These are phyloP conservation scores for Fusarium mangiferae DNA, from an alignment of 2,329 filamentous ascomycete genomes.

Conservation along the genomic window DNA sequence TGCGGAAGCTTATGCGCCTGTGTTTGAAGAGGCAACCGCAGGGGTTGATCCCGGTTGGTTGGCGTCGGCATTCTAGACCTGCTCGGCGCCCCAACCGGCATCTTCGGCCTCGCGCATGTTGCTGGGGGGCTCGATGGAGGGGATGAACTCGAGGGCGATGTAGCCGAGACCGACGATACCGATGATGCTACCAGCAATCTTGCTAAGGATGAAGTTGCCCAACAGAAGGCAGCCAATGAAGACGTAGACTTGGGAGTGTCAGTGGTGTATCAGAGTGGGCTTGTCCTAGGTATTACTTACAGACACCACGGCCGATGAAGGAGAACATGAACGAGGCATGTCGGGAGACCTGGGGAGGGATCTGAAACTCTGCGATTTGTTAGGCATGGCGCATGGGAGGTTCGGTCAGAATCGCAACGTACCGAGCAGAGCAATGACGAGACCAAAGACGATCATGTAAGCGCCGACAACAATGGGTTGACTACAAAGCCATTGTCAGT, in stretches of 20 bases:
- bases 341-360: constrained; percentile 89
- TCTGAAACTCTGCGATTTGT: constrained; percentile 79
- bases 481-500: constrained; percentile 36
- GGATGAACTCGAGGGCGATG: constrained; percentile 77
- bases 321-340: constrained; percentile 99
- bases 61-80: constrained; percentile 64
- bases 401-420: constrained; percentile 32
- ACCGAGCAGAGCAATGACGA: constrained; percentile 76
- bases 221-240: constrained; percentile 91
- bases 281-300: constrained; percentile 65
- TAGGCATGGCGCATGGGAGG: constrained; percentile 21
- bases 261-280: neutral
- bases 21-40: constrained; percentile 3
- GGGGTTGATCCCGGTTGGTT: neutral
- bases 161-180: constrained; percentile 84
- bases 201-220: constrained; percentile 71
- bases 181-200: constrained; percentile 81
- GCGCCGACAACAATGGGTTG: constrained; percentile 76
- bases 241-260: constrained; percentile 79
- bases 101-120: constrained; percentile 82
- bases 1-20: constrained; percentile 15
- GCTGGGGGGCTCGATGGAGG: constrained; percentile 80
- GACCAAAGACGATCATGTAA: constrained; percentile 92
- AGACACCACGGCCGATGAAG: constrained; percentile 93
- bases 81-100: constrained; percentile 79